Evolutionary conservation across 441 rosid genomes (phyloP).

Genomic region (Arabidopsis hybrid): DNA sequence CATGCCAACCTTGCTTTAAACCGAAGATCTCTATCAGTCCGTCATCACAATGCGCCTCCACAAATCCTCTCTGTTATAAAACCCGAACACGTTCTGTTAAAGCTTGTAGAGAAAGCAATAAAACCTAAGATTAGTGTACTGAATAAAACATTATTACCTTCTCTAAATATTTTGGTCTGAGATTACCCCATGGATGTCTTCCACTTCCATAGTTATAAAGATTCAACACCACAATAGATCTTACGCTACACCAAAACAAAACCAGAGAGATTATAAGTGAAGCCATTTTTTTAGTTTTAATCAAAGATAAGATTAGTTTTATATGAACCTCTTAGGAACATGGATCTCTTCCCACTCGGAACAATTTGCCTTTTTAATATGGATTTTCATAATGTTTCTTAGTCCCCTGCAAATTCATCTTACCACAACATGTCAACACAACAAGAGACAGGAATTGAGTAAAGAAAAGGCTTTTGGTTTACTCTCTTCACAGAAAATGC

Average conservation of each 20-base stretch:
- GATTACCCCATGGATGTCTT: slow-evolving; percentile 94
- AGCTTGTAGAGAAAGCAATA: slow-evolving; percentile 5
- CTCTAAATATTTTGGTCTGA: slow-evolving; percentile 79
- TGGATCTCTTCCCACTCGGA: slow-evolving; percentile 86
- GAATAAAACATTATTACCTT: slow-evolving; percentile 59
- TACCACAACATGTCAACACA: slow-evolving; percentile 36
- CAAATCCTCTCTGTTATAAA: slow-evolving; percentile 75
- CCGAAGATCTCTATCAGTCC: slow-evolving; percentile 95
- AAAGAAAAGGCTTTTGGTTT: not conserved
- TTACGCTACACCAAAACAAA: slow-evolving; percentile 61
- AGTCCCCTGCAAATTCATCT: slow-evolving; percentile 72
- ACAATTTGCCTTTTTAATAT: slow-evolving; percentile 73
- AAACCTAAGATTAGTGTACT: not conserved
- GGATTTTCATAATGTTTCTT: slow-evolving; percentile 78
- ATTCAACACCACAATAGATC: slow-evolving; percentile 92
- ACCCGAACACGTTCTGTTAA: not conserved
- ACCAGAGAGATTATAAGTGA: not conserved
- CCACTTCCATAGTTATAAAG: slow-evolving; percentile 97
- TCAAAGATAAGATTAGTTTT: not conserved
- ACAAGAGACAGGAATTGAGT: not conserved
- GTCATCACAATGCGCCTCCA: slow-evolving; percentile 90
- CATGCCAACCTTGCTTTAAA: slow-evolving; percentile 99
- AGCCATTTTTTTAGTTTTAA: not conserved
- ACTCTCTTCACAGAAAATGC: slow-evolving; percentile 26
- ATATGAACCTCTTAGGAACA: slow-evolving; percentile 75